Evolutionary conservation across 495 filamentous ascomycete species (phyloP).

Genomic region (Hypoxylon subgilvum): DNA sequence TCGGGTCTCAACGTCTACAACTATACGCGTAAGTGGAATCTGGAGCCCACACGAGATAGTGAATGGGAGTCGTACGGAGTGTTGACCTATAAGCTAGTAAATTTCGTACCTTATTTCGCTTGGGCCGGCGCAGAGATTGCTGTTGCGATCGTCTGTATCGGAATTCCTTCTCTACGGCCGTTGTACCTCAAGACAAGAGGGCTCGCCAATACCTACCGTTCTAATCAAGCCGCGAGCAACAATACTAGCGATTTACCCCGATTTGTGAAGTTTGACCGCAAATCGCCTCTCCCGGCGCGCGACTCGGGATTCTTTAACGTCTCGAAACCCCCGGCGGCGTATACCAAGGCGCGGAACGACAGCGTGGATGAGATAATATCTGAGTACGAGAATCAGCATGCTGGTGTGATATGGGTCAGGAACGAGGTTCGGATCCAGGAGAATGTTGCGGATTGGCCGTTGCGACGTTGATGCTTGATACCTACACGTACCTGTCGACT

Average conservation of each 20-base stretch:
- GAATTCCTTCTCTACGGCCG: conserved; percentile 47
- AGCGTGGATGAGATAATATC: conserved; percentile 47
- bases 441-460: conserved; percentile 37
- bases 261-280: conserved; percentile 40
- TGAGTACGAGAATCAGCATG: conserved; percentile 35
- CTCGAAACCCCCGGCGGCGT: conserved; percentile 22
- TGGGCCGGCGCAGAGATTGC: conserved; percentile 51
- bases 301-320: conserved; percentile 19
- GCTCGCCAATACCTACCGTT: conserved; percentile 23
- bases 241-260: conserved; percentile 36
- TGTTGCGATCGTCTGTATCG: conserved; percentile 49
- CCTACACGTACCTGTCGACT: too few relatives aligned
- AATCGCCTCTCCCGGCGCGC: conserved; percentile 5
- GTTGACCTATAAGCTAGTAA: conserved; percentile 27
- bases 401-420: conserved; percentile 40
- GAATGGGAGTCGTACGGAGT: not conserved
- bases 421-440: conserved; percentile 38
- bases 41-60: not conserved
- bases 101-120: conserved; percentile 49
- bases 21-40: conserved; percentile 42
- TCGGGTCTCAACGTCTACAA: conserved; percentile 45
- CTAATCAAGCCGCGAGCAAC: conserved; percentile 20
- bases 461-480: conserved; percentile 14
- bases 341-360: conserved; percentile 26
- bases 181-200: conserved; percentile 44